Conservation (phyloP, 2,329 filamentous ascomycete genomes). For the Pestalotiopsis sp. region DNA sequence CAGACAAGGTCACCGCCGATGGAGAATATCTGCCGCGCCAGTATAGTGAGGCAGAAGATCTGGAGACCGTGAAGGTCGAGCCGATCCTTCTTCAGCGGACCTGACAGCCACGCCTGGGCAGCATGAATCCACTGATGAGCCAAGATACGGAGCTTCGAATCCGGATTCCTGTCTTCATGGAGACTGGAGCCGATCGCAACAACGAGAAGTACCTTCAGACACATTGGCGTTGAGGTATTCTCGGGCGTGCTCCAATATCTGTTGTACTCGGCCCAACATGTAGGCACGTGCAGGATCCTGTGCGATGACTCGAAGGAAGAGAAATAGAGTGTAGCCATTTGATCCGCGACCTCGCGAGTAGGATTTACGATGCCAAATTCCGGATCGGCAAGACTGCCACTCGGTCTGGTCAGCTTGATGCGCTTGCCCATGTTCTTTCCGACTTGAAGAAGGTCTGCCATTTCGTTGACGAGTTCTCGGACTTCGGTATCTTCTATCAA, state of each 20-base stretch:
- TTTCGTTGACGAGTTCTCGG: slow-evolving; percentile 25
- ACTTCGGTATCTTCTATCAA: slow-evolving; percentile 25
- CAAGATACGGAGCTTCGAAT: slow-evolving; percentile 23
- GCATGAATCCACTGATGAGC: slow-evolving; percentile 42
- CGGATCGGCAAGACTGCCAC: slow-evolving; percentile 26
- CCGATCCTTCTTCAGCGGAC: slow-evolving; percentile 40
- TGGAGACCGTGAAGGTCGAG: slow-evolving; percentile 38
- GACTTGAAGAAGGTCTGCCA: slow-evolving; percentile 31
- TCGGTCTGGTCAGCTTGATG: slow-evolving; percentile 37
- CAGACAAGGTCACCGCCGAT: slow-evolving; percentile 43
- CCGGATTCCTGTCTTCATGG: slow-evolving; percentile 23
- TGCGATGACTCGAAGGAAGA: slow-evolving; percentile 51
- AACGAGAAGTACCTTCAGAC: slow-evolving; percentile 41
- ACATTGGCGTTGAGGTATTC: slow-evolving; percentile 21
- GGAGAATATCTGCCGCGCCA: slow-evolving; percentile 43
- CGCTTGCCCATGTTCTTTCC: slow-evolving; percentile 35
- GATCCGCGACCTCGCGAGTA: slow-evolving; percentile 37
- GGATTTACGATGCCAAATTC: slow-evolving; percentile 28
- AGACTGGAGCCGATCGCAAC: slow-evolving; percentile 43
- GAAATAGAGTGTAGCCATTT: slow-evolving; percentile 49
- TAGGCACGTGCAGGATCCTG: slow-evolving; percentile 55
- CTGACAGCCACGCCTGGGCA: slow-evolving; percentile 43
- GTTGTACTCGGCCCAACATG: slow-evolving; percentile 52
- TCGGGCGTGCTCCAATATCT: slow-evolving; percentile 45
- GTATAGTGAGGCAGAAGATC: slow-evolving; percentile 39